phyloP scores from a whole-genome alignment of 1,284 basidiomycete species.

The Trichosporon ovoides region DNA sequence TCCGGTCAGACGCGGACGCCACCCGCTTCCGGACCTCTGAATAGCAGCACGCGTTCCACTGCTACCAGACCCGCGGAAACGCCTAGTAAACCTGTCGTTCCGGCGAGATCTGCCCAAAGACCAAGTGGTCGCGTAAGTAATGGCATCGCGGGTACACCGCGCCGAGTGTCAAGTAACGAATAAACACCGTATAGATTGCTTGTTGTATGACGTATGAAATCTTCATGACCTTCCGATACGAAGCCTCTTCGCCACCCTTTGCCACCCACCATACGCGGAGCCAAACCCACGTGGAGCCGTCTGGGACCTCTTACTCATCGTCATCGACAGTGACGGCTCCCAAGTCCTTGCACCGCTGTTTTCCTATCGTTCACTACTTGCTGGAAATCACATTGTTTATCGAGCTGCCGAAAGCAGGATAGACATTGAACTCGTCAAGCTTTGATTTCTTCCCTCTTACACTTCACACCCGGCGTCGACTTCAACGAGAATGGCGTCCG shows the following conservation, averaged over 20 bases:
- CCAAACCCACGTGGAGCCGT: not conserved
- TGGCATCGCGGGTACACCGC: not conserved
- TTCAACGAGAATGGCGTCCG: slow-evolving; percentile 35
- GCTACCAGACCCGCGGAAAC: not conserved
- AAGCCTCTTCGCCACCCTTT: not conserved
- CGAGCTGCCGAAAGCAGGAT: not conserved
- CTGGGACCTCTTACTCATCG: slow-evolving; percentile 1
- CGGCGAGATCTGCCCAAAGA: not conserved
- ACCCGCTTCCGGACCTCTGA: too few species aligned
- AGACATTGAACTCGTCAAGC: not conserved
- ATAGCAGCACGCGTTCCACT: not conserved
- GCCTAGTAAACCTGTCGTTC: not conserved
- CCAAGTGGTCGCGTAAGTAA: not conserved
- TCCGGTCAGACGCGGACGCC: too few species aligned
- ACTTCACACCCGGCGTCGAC: not conserved
- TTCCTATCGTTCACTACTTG: not conserved
- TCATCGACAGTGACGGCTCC: not conserved
- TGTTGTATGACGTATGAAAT: slow-evolving; percentile 1
- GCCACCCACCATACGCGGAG: not conserved
- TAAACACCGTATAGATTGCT: not conserved
- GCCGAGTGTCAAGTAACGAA: not conserved
- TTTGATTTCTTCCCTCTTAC: not conserved
- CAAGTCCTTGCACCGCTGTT: not conserved
- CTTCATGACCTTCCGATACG: too few species aligned
- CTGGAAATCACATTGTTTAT: not conserved